Conservation (phyloP, 805 yeast species). For the Naumovozyma castellii region DNA sequence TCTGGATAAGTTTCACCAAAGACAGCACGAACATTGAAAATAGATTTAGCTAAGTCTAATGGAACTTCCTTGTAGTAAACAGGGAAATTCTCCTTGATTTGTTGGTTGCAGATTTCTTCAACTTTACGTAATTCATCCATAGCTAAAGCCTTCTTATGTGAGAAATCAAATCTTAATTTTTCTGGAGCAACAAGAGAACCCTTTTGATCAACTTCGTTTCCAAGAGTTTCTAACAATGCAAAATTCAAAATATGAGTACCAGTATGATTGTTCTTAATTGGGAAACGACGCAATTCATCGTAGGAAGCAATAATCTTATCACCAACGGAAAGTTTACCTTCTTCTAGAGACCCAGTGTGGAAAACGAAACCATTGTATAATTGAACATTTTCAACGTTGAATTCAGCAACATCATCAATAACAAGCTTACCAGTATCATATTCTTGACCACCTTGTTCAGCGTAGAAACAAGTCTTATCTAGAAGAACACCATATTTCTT, state of each 20-base stretch:
- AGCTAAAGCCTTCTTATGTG: constrained; percentile 78
- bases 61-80: constrained; percentile 83
- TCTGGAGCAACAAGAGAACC: constrained; percentile 96
- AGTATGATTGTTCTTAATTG: constrained; percentile 94
- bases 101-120: constrained; percentile 63
- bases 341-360: constrained; percentile 80
- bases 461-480: constrained; percentile 90
- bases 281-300: constrained; percentile 91
- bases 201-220: constrained; percentile 84
- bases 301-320: constrained; percentile 75
- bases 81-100: constrained; percentile 56
- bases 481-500: constrained; percentile 70
- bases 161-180: constrained; percentile 90
- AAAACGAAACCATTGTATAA: constrained; percentile 88
- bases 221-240: constrained; percentile 78
- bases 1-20: constrained; percentile 99
- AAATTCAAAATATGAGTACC: constrained; percentile 93
- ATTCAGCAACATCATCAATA: constrained; percentile 79
- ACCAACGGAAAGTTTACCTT: constrained; percentile 62
- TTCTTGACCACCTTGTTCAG: constrained; percentile 99
- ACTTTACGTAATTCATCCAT: constrained; percentile 62
- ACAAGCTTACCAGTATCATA: constrained; percentile 89
- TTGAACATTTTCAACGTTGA: constrained; percentile 87
- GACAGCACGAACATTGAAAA: constrained; percentile 88
- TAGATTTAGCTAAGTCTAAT: constrained; percentile 60